These are phyloP conservation scores for Prunus dulcis DNA, from an alignment of 306 rosid species.

Conservation along the genomic window DNA sequence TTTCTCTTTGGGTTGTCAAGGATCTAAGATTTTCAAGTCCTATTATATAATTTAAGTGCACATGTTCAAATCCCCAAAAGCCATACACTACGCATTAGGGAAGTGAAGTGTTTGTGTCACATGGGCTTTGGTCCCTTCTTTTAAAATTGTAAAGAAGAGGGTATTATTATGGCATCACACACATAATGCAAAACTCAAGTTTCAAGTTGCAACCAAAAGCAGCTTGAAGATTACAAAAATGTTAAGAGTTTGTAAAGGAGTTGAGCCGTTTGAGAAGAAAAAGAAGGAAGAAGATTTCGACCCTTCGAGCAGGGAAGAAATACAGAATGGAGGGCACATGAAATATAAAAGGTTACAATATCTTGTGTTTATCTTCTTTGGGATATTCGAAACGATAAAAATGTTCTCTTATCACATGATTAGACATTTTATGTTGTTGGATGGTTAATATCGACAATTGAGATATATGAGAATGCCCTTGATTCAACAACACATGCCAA, in stretches of 20 bases:
- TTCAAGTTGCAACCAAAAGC: background rate
- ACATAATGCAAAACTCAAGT: background rate
- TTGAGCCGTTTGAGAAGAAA: too few species aligned
- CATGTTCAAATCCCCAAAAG: background rate
- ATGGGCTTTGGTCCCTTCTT: background rate
- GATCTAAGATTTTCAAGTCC: background rate
- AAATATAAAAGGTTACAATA: too few species aligned
- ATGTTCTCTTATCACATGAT: too few species aligned
- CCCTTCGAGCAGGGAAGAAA: background rate
- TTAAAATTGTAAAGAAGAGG: background rate
- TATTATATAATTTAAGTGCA: background rate
- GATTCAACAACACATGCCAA: too few species aligned
- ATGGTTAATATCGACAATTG: too few species aligned
- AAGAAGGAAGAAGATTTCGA: background rate
- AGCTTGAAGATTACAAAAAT: background rate
- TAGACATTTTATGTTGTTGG: too few species aligned
- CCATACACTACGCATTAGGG: background rate
- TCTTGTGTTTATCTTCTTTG: too few species aligned
- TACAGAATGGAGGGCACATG: background rate
- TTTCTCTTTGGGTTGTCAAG: background rate
- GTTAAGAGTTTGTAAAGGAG: background rate
- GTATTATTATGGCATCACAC: background rate
- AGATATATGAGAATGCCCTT: too few species aligned
- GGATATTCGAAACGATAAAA: too few species aligned
- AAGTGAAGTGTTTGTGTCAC: background rate